phyloP scores from a whole-genome alignment of 345 rosid species.

The Eucalyptus curtisii region DNA sequence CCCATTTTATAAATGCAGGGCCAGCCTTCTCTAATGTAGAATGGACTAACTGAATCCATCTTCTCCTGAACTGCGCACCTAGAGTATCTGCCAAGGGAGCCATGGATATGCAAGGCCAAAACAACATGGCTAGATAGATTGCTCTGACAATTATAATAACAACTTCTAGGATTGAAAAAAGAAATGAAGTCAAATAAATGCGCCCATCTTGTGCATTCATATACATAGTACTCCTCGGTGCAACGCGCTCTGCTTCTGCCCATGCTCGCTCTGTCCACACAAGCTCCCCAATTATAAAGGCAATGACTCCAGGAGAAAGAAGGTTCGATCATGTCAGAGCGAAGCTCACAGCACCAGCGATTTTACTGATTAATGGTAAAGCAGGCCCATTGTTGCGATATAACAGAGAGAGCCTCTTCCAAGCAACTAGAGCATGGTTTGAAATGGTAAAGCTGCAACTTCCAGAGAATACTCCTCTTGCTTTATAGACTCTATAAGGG shows the following conservation, averaged over 20 bases:
- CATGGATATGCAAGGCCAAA: conserved; percentile 68
- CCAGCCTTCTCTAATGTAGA: conserved; percentile 78
- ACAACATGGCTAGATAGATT: conserved; percentile 50
- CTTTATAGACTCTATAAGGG: background rate
- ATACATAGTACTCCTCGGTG: conserved; percentile 32
- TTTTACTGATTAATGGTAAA: conserved; percentile 27
- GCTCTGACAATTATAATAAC: conserved; percentile 54
- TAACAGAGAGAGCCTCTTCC: conserved; percentile 39
- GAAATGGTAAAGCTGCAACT: background rate
- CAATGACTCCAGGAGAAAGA: conserved; percentile 49
- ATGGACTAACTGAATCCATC: conserved; percentile 62
- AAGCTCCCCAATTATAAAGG: conserved; percentile 36
- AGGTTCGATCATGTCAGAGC: conserved; percentile 59
- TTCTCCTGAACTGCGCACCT: conserved; percentile 48
- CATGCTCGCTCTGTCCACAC: conserved; percentile 47
- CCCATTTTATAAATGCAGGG: conserved; percentile 98
- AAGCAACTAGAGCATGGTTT: conserved; percentile 38
- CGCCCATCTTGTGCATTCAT: conserved; percentile 48
- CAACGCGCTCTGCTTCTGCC: conserved; percentile 21
- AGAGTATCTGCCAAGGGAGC: conserved; percentile 53
- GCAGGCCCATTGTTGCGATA: conserved; percentile 11
- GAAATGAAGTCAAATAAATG: conserved; percentile 31
- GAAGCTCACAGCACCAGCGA: conserved; percentile 71
- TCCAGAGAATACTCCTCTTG: background rate
- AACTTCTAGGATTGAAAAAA: conserved; percentile 37